Evolutionary conservation across 2,329 filamentous ascomycete genomes (phyloP), one percentile per base, ranked within the genome.

Genomic region (Colletotrichum limetticola): DNA sequence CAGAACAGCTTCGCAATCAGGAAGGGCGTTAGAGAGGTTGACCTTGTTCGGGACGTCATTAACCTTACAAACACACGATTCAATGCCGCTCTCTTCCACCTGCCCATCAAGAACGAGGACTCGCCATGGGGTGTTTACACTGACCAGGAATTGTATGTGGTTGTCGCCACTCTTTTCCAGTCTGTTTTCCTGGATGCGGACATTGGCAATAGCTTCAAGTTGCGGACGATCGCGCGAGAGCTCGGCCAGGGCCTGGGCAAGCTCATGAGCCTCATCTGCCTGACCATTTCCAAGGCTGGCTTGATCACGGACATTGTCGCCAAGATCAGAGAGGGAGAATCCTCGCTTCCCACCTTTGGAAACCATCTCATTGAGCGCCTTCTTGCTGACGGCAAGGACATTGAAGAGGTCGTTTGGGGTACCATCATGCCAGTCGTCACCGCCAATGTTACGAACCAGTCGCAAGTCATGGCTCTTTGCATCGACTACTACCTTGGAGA

Each of bases 401-500:
- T 86, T 11, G 86, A 89, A 53, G 86, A 91, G 61, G 85, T 90
- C 49, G 87, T 90, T 8, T 90, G 85, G 84, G 85, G 85, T 6
- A 87, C 89, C 74, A 86, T 91, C 58, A 79, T 91, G 75, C 90
- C 90, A 2, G 87, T 88, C 2, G 87, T 88, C 9, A 84, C 86
- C 26, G 86, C 88, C 1, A 87, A 89, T 78, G 85, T 89, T 2
- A 88, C 90, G 11, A 91, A 88, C 77, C 89, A 92, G 79, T 86
- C 86, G 9, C 86, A 90, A 75, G 82, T 89, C 72, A 88, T 91
- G 76, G 85, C 87, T 1, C 87, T 91, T 79, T 84, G 88, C 52
- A 80, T 92, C 61, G 90, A 92, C 76, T 91, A 87, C 80, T 92
- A 90, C 78, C 84, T 91, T 11, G 83, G 80, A 87, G 80, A 87